A percentile compares a stretch with the other conserved stretches of the same genome.
Conservation (phyloP, 1,284 basidiomycete genomes). For the Xerocomus nothofagi region DNA sequence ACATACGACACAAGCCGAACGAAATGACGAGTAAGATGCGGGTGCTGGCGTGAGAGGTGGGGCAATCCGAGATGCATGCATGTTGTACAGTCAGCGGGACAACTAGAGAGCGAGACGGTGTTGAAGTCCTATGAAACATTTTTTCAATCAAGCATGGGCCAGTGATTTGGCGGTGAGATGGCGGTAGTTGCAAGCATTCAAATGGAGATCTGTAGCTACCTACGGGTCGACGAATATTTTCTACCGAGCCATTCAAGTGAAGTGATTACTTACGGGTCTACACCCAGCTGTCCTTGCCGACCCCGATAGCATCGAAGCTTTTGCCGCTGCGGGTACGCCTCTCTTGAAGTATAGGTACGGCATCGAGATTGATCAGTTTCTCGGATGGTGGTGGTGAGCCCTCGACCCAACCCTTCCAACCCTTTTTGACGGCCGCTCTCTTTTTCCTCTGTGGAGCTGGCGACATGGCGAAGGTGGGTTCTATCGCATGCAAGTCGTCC, state of each 20-base stretch:
- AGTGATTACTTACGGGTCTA: conserved; percentile 32
- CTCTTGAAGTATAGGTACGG: conserved; percentile 58
- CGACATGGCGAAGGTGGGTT: conserved; percentile 30
- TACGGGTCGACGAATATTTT: conserved; percentile 24
- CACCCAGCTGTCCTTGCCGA: conserved; percentile 54
- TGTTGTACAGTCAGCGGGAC: conserved; percentile 31
- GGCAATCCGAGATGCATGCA: conserved; percentile 23
- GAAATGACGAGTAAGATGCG: conserved; percentile 25
- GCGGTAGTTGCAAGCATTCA: background rate
- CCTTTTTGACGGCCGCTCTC: conserved; percentile 69
- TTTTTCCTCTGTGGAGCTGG: conserved; percentile 52
- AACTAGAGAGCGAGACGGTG: conserved; percentile 19
- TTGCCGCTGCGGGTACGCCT: conserved; percentile 75
- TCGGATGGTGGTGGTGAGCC: conserved; percentile 76
- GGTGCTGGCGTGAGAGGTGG: conserved; percentile 12
- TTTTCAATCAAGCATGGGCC: conserved; percentile 12
- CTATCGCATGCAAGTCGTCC: conserved; percentile 34
- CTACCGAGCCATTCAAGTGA: conserved; percentile 21
- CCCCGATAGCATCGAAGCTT: conserved; percentile 72
- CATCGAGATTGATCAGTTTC: conserved; percentile 76
- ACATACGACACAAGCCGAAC: conserved; percentile 24
- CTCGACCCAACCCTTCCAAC: conserved; percentile 87
- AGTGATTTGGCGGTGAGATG: background rate
- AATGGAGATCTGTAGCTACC: conserved; percentile 3
- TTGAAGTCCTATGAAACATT: conserved; percentile 16